Conservation (phyloP, 2,329 filamentous ascomycete genomes). For the Penicillium sp. region DNA sequence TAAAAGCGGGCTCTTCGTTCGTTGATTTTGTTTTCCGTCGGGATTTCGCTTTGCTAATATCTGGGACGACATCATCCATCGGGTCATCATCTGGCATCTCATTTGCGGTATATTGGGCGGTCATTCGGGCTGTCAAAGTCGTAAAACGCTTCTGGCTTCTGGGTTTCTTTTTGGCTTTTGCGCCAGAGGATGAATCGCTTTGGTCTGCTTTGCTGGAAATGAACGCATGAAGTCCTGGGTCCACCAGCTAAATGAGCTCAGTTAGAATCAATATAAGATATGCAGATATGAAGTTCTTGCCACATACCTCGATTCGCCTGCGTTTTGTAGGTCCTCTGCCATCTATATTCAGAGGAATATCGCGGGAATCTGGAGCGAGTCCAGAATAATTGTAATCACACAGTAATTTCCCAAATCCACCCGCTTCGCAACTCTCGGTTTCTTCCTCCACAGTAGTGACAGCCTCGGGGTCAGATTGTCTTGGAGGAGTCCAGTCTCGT, state of each 20-base stretch:
- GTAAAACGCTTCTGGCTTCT: slow-evolving; percentile 67
- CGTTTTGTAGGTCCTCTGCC: slow-evolving; percentile 36
- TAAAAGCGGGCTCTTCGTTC: slow-evolving; percentile 47
- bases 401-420: slow-evolving; percentile 38
- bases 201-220: slow-evolving; percentile 13
- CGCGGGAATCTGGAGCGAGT: slow-evolving; percentile 9
- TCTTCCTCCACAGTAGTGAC: slow-evolving; percentile 17
- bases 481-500: slow-evolving; percentile 68
- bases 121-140: slow-evolving; percentile 77
- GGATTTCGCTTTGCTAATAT: slow-evolving; percentile 17
- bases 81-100: slow-evolving; percentile 26
- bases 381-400: slow-evolving; percentile 43
- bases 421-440: not conserved
- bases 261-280: not conserved
- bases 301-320: slow-evolving; percentile 38
- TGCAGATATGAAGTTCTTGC: not conserved
- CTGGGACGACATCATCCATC: slow-evolving; percentile 5
- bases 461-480: slow-evolving; percentile 35
- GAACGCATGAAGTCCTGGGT: slow-evolving; percentile 18
- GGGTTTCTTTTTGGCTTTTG: slow-evolving; percentile 20
- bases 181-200: slow-evolving; percentile 9
- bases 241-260: slow-evolving; percentile 26
- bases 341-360: slow-evolving; percentile 12
- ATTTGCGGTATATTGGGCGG: slow-evolving; percentile 62
- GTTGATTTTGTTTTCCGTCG: slow-evolving; percentile 25